A percentile compares a stretch with the other conserved stretches of the same genome.
These are phyloP conservation scores for Leccinum barrowsii DNA, from an alignment of 768 basidiomycete species.

Conservation along the genomic window DNA sequence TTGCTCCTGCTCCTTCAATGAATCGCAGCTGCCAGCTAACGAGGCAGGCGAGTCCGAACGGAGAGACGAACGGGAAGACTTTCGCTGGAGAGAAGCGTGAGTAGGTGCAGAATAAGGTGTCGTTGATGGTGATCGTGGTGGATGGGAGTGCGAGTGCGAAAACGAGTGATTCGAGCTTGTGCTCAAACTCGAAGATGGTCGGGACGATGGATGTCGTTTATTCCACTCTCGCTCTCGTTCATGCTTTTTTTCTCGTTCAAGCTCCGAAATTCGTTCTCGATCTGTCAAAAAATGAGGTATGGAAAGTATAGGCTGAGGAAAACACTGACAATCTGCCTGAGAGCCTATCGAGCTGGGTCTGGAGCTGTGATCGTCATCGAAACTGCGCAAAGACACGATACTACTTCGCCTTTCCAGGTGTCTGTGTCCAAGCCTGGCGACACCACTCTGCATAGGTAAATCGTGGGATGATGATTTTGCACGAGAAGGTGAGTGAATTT, in stretches of 20 bases:
- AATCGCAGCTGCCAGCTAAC: slow-evolving; percentile 33
- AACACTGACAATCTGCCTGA: slow-evolving; percentile 48
- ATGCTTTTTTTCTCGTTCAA: slow-evolving; percentile 41
- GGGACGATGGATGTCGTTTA: slow-evolving; percentile 37
- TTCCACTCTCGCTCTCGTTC: slow-evolving; percentile 59
- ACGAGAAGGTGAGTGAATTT: slow-evolving; percentile 26
- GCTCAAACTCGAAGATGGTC: slow-evolving; percentile 44
- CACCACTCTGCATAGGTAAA: slow-evolving; percentile 3
- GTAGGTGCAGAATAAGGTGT: slow-evolving; percentile 35
- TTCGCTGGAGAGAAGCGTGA: slow-evolving; percentile 30
- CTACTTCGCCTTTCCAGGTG: slow-evolving; percentile 33
- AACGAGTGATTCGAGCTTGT: slow-evolving; percentile 34
- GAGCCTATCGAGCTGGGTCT: slow-evolving; percentile 45
- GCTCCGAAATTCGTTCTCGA: slow-evolving; percentile 40
- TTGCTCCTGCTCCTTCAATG: slow-evolving; percentile 30
- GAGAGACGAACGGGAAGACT: slow-evolving; percentile 31
- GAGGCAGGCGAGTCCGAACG: slow-evolving; percentile 45
- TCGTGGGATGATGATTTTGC: slow-evolving; percentile 20
- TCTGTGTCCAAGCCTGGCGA: slow-evolving; percentile 7
- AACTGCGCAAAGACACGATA: slow-evolving; percentile 38
- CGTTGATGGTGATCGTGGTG: slow-evolving; percentile 40
- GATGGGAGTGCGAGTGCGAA: slow-evolving; percentile 33
- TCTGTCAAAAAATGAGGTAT: slow-evolving; percentile 31
- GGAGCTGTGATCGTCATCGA: slow-evolving; percentile 41
- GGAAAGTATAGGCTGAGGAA: background rate